Evolutionary conservation across 2,329 filamentous ascomycete species (phyloP).

Genomic region (Verticillium nonalfalfae): DNA sequence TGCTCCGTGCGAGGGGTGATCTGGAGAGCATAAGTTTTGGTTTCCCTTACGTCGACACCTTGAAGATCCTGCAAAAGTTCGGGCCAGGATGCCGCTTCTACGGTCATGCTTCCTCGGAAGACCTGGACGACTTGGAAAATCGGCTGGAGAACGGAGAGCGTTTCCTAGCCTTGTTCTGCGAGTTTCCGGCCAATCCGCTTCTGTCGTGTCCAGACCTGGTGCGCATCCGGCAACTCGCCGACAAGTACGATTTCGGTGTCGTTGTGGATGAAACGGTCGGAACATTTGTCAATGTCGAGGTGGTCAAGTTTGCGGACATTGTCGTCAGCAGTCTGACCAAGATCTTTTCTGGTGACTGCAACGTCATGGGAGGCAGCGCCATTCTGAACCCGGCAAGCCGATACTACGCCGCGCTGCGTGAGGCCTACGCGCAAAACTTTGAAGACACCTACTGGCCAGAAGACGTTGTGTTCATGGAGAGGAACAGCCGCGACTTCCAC

Average conservation of each 20-base stretch:
- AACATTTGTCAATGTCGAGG: constrained; percentile 93
- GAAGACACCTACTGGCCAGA: constrained; percentile 94
- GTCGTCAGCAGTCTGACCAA: constrained; percentile 95
- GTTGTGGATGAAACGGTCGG: constrained; percentile 96
- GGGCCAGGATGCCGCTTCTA: constrained; percentile 87
- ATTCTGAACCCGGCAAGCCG: constrained; percentile 60
- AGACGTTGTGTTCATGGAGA: constrained; percentile 89
- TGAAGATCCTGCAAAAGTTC: constrained; percentile 93
- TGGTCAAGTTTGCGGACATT: constrained; percentile 81
- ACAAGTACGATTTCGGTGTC: constrained; percentile 80
- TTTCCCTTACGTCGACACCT: constrained; percentile 95
- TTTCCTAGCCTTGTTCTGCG: constrained; percentile 82
- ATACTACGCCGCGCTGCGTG: constrained; percentile 66
- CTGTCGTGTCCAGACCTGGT: constrained; percentile 76
- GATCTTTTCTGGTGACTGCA: constrained; percentile 94
- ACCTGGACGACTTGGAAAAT: constrained; percentile 77
- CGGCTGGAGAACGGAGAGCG: constrained; percentile 66
- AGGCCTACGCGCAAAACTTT: constrained; percentile 57
- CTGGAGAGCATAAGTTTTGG: constrained; percentile 83
- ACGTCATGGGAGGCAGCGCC: constrained; percentile 89
- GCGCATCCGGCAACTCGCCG: constrained; percentile 74
- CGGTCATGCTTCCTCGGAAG: constrained; percentile 67
- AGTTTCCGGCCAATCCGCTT: constrained; percentile 91
- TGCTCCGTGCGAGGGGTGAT: constrained; percentile 58
- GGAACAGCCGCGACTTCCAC: constrained; percentile 90